These are phyloP conservation scores for Brassica carinata DNA, from an alignment of 345 rosid species.

Conservation along the genomic window DNA sequence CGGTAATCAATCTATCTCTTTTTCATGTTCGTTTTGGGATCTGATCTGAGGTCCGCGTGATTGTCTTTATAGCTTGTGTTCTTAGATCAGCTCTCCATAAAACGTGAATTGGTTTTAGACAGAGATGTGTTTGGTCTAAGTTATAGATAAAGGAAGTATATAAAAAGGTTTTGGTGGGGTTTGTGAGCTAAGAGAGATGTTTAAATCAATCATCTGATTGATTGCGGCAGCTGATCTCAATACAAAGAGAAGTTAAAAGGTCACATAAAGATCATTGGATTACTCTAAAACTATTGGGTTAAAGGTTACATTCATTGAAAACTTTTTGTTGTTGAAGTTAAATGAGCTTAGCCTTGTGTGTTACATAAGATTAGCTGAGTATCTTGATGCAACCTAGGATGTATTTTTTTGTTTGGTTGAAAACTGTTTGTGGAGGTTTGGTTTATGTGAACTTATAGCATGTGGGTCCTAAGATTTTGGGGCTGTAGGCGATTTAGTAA, in stretches of 20 bases:
- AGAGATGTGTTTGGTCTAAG: constrained; percentile 24
- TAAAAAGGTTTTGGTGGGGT: not conserved
- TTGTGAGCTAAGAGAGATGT: not conserved
- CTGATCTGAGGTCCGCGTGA: constrained; percentile 27
- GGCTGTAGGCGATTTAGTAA: too few relatives aligned
- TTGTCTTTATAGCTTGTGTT: not conserved
- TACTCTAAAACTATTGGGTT: constrained; percentile 24
- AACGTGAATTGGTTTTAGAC: constrained; percentile 31
- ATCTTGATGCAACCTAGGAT: constrained; percentile 20
- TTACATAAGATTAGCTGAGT: not conserved
- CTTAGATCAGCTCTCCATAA: constrained; percentile 25
- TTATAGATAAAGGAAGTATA: not conserved
- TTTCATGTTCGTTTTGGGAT: constrained; percentile 22
- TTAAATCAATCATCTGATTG: constrained; percentile 38
- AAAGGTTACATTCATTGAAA: not conserved
- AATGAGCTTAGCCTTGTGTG: not conserved
- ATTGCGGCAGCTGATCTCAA: too few relatives aligned
- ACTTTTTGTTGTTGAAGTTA: too few relatives aligned
- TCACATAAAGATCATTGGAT: constrained; percentile 39
- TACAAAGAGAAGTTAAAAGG: too few relatives aligned
- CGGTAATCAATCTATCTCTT: constrained; percentile 44
- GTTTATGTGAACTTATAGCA: not conserved
- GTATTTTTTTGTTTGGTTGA: constrained; percentile 5
- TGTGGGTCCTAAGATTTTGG: too few relatives aligned
- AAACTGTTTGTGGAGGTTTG: not conserved